phyloP scores from a whole-genome alignment of 2,329 filamentous ascomycete genomes.

The Mycosphaerella arachidis region DNA sequence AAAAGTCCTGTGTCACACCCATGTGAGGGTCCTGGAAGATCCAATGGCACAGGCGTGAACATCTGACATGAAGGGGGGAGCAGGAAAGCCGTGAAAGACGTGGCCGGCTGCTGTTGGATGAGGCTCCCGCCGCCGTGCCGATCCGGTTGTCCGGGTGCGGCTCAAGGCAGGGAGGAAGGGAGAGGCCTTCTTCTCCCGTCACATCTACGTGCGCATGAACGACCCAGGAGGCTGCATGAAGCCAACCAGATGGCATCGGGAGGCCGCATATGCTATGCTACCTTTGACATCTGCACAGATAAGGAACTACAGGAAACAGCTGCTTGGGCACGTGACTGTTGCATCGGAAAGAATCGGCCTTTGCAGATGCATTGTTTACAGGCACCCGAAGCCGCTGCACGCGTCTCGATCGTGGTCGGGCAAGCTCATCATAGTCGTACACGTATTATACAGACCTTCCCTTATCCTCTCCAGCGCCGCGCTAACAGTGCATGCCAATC shows the following conservation, averaged over 20 bases:
- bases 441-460: neutral
- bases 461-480: neutral
- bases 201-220: neutral
- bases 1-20: neutral
- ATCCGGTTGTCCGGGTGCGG: neutral
- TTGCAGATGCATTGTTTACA: neutral
- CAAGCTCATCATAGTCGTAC: neutral
- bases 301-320: neutral
- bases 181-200: neutral
- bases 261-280: neutral
- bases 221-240: neutral
- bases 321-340: neutral
- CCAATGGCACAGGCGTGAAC: neutral
- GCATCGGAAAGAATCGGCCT: neutral
- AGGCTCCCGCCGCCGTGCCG: neutral
- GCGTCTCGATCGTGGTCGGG: neutral
- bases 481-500: neutral
- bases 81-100: neutral
- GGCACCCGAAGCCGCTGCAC: neutral
- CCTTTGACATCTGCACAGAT: neutral
- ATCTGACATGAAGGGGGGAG: neutral
- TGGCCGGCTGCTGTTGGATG: neutral
- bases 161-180: neutral
- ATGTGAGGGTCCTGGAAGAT: neutral
- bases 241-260: constrained; percentile 1